Base-by-base conservation (phyloP, 164 flowering plant genomes). In the Amborella trichopoda region DNA sequence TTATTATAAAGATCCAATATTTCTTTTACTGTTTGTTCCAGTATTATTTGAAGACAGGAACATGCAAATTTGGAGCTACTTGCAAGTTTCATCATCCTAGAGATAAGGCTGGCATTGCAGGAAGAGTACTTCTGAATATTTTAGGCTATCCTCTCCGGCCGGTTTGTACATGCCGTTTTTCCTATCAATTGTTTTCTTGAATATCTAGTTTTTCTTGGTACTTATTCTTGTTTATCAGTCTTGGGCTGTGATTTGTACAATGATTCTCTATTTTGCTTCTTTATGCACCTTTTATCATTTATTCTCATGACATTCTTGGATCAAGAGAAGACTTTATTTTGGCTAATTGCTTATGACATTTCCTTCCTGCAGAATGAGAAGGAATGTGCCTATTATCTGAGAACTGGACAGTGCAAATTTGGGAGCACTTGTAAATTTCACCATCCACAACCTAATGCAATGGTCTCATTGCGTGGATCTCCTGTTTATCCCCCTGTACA, bases 71-170 rank as follows among this genome's bases (percentile, higher is more conserved):
- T 68, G 98, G 96, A 52, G 82, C 83, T 43, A 84, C 96, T 32
- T 93, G 99, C 81, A 91, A 91, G 65, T 91, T 87, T 66, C 82
- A 91, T 68, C 99, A 91, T 68, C 96, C 99, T 32, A 74, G 68
- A 68, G 95, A 88, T 50, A 82, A 80, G 65, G 99, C 89, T 58
- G 99, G 96, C 48, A 67, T 80, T 65, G 84, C 81, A 44, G 94
- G 94, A 69, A 76, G 83, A 66, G 94, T 79, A 55, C 32, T 74
- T 20, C 55, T 84, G 32, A 93, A 93, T 70, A 53, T 72, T 54
- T 69, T 84, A 50, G 99, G 99, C 66, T 88, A 80, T 59, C 96
- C 99, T 55, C 81, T 93, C 56, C 94, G 99, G 24, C 81, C 86
- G 81, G 99, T 93, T 55, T 34, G 88, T 41, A 24, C 48, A 44